Base-by-base conservation (phyloP, 2,329 filamentous ascomycete species). In the Leptographium wingfieldii region DNA sequence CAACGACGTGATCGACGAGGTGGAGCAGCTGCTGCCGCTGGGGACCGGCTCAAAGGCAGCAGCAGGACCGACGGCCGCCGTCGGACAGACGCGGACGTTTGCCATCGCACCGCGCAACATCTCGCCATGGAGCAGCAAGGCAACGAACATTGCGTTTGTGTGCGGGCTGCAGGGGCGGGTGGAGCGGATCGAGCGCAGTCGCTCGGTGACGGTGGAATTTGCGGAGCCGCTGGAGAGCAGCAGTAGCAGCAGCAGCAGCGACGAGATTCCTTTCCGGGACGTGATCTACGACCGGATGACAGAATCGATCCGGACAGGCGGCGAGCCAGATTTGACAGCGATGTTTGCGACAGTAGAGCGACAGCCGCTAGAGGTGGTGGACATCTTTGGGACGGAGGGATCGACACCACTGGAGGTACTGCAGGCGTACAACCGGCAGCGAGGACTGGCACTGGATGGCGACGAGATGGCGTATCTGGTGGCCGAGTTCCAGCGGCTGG, bases 121-220 rank as follows among this genome's bases (percentile, higher is more conserved):
- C 66, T 96, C 92, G 49, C 94, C 94, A 70, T 99, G 94, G 94
- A 96, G 91, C 74, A 96, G 92, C 60, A 92, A 96, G 73, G 92
- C 92, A 33, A 96, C 92, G 55, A 92, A 85, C 70, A 96, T 97
- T 71, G 88, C 92, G 59, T 85, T 94, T 65, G 92, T 96, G 38
- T 97, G 92, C 70, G 92, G 89, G 31, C 77, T 97, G 62, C 83
- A 85, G 66, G 76, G 80, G 51, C 73, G 83, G 58, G 80, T 87
- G 35, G 81, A 86, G 69, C 86, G 92, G 61, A 88, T 97, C 66
- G 94, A 99, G 75, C 84, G 91, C 66, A 94, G 92, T 58, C 83
- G 94, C 67, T 81, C 87, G 67, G 80, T 97, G 63, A 86, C 85
- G 66, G 79, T 87, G 67, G 78, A 76, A 65, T 84, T 86, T 70